phyloP scores from a whole-genome alignment of 768 basidiomycete genomes.

The Austroboletus eburneus region DNA sequence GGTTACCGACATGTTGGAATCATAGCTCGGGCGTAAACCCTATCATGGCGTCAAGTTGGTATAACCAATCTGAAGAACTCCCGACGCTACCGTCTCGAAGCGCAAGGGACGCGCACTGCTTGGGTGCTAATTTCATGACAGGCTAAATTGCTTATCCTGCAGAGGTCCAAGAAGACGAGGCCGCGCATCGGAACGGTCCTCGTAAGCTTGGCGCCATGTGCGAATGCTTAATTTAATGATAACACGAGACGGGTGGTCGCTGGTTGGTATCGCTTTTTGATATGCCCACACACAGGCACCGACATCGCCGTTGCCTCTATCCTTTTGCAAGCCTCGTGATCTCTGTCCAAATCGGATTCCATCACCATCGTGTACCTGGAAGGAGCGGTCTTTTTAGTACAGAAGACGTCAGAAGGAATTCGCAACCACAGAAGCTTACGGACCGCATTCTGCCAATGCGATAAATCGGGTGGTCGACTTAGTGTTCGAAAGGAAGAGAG shows the following conservation, averaged over 20 bases:
- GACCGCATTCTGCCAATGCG: constrained; percentile 23
- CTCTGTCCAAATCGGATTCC: constrained; percentile 20
- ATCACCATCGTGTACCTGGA: constrained; percentile 29
- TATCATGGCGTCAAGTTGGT: constrained; percentile 1
- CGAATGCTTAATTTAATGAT: neutral
- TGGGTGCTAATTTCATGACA: neutral
- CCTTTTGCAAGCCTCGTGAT: constrained; percentile 19
- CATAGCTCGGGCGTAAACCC: constrained; percentile 9
- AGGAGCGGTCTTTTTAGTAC: constrained; percentile 26
- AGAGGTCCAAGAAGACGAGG: too few relatives aligned
- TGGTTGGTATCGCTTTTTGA: too few relatives aligned
- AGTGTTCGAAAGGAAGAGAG: constrained; percentile 30
- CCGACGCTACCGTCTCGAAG: neutral
- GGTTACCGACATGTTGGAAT: constrained; percentile 1
- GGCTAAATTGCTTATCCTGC: constrained; percentile 2
- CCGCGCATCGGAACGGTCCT: constrained; percentile 1
- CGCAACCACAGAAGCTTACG: constrained; percentile 28
- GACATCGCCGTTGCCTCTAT: too few relatives aligned
- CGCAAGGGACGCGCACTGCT: neutral
- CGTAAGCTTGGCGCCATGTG: constrained; percentile 1
- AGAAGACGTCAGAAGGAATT: constrained; percentile 22
- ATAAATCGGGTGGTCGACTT: too few relatives aligned
- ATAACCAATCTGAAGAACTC: constrained; percentile 2
- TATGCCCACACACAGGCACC: too few relatives aligned
- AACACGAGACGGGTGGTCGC: too few relatives aligned